Conservation (phyloP, 1,284 basidiomycete species). For the Ganoderma resinaceum region DNA sequence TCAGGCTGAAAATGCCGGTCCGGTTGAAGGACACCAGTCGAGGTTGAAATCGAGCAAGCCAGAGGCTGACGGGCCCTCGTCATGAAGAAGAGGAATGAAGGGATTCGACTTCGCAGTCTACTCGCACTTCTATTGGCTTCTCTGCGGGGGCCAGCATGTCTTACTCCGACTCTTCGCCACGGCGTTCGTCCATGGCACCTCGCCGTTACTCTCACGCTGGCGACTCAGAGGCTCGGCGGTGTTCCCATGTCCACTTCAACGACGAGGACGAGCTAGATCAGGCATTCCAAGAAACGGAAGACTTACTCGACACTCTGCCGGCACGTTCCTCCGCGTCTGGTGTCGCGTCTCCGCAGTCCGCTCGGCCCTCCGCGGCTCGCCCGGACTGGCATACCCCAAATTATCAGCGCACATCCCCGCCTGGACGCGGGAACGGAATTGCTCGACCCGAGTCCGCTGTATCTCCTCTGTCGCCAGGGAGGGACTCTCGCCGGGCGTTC, state of each 20-base stretch:
- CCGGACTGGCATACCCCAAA: slow-evolving; percentile 16
- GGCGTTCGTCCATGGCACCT: slow-evolving; percentile 21
- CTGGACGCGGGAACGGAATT: not conserved
- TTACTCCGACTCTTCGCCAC: slow-evolving; percentile 27
- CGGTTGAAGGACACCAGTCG: not conserved
- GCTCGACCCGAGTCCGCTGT: not conserved
- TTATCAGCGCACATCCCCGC: slow-evolving; percentile 8
- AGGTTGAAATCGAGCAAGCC: not conserved
- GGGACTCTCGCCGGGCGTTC: slow-evolving; percentile 3
- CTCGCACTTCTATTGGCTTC: not conserved
- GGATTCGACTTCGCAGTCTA: not conserved
- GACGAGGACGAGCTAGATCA: slow-evolving; percentile 17
- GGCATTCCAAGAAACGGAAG: slow-evolving; percentile 9
- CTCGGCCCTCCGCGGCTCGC: slow-evolving; percentile 9
- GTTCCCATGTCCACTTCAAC: slow-evolving; percentile 34
- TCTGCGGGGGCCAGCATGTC: slow-evolving; percentile 19
- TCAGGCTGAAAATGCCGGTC: not conserved
- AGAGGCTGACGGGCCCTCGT: not conserved
- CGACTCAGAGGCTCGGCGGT: slow-evolving; percentile 13
- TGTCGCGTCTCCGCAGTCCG: slow-evolving; percentile 16
- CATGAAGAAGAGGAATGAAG: not conserved
- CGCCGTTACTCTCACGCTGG: slow-evolving; percentile 8
- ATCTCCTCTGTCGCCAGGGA: slow-evolving; percentile 8
- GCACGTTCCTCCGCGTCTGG: not conserved
- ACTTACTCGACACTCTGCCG: slow-evolving; percentile 9